A percentile compares a stretch with the other conserved stretches of the same genome.
Conservation (phyloP, 192 early-diverging fungal genomes). For the Funneliformis mosseae region DNA sequence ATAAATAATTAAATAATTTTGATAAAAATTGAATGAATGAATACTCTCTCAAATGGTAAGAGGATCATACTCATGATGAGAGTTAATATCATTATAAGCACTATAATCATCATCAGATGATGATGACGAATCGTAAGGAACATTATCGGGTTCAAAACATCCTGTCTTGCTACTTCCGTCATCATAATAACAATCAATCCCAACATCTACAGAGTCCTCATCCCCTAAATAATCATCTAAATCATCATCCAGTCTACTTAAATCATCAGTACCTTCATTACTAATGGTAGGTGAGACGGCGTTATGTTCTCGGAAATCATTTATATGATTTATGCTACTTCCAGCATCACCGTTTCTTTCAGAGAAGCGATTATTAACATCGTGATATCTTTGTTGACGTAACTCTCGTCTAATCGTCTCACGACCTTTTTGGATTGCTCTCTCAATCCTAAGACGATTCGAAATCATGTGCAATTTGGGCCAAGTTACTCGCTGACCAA, state of each 20-base stretch:
- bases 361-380: not conserved
- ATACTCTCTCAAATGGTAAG: not conserved
- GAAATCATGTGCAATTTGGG: slow-evolving; percentile 79
- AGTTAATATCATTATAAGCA: not conserved
- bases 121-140: not conserved
- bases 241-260: slow-evolving; percentile 23
- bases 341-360: not conserved
- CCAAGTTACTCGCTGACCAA: slow-evolving; percentile 67
- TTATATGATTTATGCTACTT: no score
- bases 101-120: not conserved
- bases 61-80: not conserved
- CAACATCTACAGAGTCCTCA: not conserved
- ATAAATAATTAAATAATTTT: no score
- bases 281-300: no score
- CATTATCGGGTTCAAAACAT: not conserved
- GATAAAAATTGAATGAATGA: no score
- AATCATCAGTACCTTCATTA: no score
- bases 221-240: slow-evolving; percentile 28
- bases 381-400: slow-evolving; percentile 24
- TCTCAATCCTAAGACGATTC: slow-evolving; percentile 76
- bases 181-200: not conserved
- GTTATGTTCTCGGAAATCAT: slow-evolving; percentile 20
- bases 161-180: not conserved
- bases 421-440: slow-evolving; percentile 56
- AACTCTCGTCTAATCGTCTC: slow-evolving; percentile 36